Evolutionary conservation across 345 rosid species (phyloP).

Genomic region (Heritiera fomes): DNA sequence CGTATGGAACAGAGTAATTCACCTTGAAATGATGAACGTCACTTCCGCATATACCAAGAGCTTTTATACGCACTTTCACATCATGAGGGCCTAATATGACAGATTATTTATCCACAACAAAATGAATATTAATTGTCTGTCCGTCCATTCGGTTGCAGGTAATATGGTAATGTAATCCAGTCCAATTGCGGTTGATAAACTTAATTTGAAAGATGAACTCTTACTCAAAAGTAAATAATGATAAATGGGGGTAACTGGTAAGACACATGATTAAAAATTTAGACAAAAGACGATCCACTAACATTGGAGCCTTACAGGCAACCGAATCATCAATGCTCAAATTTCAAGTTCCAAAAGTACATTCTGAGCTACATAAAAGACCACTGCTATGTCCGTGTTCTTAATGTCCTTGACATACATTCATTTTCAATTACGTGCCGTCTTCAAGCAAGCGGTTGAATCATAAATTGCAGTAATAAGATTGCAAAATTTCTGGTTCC

Average conservation of each 20-base stretch:
- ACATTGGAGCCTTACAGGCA: not conserved
- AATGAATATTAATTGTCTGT: not conserved
- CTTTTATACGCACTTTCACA: constrained; percentile 55
- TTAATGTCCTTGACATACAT: not conserved
- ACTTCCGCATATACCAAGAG: constrained; percentile 69
- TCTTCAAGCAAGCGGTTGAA: not conserved
- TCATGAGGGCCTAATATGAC: constrained; percentile 45
- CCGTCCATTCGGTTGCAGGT: not conserved
- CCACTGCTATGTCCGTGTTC: not conserved
- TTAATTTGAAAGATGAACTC: not conserved
- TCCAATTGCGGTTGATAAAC: not conserved
- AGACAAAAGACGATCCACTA: no score
- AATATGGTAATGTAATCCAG: not conserved
- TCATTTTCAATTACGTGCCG: not conserved
- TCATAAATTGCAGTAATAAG: not conserved
- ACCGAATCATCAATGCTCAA: not conserved
- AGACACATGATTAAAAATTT: not conserved
- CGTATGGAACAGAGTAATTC: not conserved
- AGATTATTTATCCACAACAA: not conserved
- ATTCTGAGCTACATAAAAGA: not conserved
- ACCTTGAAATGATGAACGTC: constrained; percentile 75
- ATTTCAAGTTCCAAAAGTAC: not conserved
- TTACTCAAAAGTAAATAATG: not conserved
- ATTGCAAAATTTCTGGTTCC: not conserved
- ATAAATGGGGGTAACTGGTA: not conserved